Evolutionary conservation across 2,329 filamentous ascomycete genomes (phyloP).

Genomic region (Amylocarpus encephaloides): DNA sequence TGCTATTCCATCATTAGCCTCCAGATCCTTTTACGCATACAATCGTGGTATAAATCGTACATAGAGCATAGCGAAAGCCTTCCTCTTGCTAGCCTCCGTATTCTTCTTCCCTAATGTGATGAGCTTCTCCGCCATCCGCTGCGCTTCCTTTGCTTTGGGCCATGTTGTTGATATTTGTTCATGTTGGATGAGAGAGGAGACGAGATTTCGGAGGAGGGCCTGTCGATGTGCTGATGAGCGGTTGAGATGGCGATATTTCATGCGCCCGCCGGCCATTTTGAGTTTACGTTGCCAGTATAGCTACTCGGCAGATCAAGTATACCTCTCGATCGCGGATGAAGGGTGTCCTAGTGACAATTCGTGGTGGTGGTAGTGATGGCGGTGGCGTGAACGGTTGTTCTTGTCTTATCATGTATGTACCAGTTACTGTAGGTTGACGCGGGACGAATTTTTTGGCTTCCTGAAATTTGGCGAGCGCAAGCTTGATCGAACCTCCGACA

Average conservation of each 20-base stretch:
- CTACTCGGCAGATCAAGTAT: no score
- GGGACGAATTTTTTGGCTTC: no score
- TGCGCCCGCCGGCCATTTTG: slow-evolving; percentile 75
- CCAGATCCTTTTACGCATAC: neutral
- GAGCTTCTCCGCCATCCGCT: slow-evolving; percentile 86
- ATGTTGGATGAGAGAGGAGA: slow-evolving; percentile 88
- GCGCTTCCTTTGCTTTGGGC: slow-evolving; percentile 95
- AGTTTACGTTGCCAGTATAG: neutral
- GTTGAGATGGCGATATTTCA: slow-evolving; percentile 84
- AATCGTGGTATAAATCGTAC: slow-evolving; percentile 46
- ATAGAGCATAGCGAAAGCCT: slow-evolving; percentile 76
- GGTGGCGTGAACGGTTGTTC: no score
- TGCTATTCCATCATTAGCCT: slow-evolving; percentile 43
- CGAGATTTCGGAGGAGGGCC: slow-evolving; percentile 89
- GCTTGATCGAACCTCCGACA: no score
- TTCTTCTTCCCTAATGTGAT: slow-evolving; percentile 92
- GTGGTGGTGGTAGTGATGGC: no score
- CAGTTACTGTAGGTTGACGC: no score
- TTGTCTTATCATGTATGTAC: no score
- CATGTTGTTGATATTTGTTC: slow-evolving; percentile 94
- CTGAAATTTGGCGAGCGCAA: no score
- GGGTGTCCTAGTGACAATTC: no score
- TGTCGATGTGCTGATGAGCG: slow-evolving; percentile 82
- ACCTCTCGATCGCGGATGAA: no score
- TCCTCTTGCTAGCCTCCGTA: slow-evolving; percentile 70